Conservation (phyloP, 441 rosid species). For the Erysimum cheiri region DNA sequence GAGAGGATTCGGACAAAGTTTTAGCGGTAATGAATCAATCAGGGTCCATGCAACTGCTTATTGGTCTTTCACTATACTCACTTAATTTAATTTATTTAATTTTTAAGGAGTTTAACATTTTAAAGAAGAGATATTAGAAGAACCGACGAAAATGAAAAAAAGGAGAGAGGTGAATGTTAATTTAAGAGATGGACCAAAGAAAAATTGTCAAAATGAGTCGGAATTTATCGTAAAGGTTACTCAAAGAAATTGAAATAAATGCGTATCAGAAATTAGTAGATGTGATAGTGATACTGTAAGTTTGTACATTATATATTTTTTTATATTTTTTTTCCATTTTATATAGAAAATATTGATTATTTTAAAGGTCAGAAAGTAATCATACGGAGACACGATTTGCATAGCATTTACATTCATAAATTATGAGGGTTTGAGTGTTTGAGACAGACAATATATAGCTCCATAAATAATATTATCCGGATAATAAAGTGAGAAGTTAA, state of each 20-base stretch:
- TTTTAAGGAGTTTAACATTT: background rate
- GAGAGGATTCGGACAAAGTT: slow-evolving; percentile 28
- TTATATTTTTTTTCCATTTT: background rate
- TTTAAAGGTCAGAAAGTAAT: slow-evolving; percentile 27
- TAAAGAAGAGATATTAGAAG: background rate
- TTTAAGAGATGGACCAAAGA: slow-evolving; percentile 22
- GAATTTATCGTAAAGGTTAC: slow-evolving; percentile 34
- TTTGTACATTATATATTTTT: slow-evolving; percentile 5
- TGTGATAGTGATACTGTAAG: slow-evolving; percentile 37
- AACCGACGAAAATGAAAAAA: slow-evolving; percentile 27
- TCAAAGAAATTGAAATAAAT: slow-evolving; percentile 34
- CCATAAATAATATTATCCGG: slow-evolving; percentile 29
- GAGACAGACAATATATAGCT: slow-evolving; percentile 23
- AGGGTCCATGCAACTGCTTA: slow-evolving; percentile 41
- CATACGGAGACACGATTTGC: slow-evolving; percentile 31
- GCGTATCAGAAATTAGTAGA: slow-evolving; percentile 30
- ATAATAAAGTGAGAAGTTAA: background rate
- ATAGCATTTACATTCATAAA: slow-evolving; percentile 32
- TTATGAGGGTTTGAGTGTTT: slow-evolving; percentile 34
- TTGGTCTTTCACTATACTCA: slow-evolving; percentile 25
- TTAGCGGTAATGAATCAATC: slow-evolving; percentile 41
- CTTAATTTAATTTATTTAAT: background rate
- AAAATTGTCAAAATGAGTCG: slow-evolving; percentile 31
- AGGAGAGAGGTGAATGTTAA: slow-evolving; percentile 8
- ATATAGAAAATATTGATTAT: slow-evolving; percentile 5